Conservation (phyloP, 1,139 yeast genomes). For the Scheffersomyces segobiensis region DNA sequence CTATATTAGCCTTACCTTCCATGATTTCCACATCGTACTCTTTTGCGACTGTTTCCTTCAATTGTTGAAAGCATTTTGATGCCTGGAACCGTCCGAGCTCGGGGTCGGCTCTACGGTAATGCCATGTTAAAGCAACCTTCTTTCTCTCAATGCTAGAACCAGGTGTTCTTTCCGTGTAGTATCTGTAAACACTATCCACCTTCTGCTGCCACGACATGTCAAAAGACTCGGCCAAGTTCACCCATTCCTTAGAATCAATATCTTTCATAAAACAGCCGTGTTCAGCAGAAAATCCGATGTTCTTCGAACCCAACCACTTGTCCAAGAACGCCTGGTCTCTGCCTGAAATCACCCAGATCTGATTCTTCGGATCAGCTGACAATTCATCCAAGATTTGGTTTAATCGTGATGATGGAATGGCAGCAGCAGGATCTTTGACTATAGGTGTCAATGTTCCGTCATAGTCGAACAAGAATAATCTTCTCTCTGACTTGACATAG, state of each 20-base stretch:
- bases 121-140: constrained; percentile 97
- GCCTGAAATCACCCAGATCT: constrained; percentile 94
- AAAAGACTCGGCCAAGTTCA: constrained; percentile 73
- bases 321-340: constrained; percentile 90
- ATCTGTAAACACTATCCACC: constrained; percentile 71
- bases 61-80: constrained; percentile 62
- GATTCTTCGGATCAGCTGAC: constrained; percentile 75
- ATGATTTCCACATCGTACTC: constrained; percentile 91
- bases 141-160: constrained; percentile 86
- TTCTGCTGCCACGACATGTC: constrained; percentile 95
- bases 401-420: constrained; percentile 83
- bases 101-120: constrained; percentile 92
- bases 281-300: constrained; percentile 88
- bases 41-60: constrained; percentile 59
- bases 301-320: constrained; percentile 77
- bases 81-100: constrained; percentile 90
- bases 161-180: constrained; percentile 85
- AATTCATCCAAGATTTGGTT: constrained; percentile 59
- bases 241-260: constrained; percentile 66
- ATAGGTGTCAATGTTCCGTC: constrained; percentile 98
- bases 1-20: constrained; percentile 95
- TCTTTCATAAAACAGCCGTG: constrained; percentile 95
- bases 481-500: constrained; percentile 60
- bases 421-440: constrained; percentile 97
- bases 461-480: constrained; percentile 89